Base-by-base conservation (phyloP, 768 basidiomycete genomes). In the Rhodotorula graminis region DNA sequence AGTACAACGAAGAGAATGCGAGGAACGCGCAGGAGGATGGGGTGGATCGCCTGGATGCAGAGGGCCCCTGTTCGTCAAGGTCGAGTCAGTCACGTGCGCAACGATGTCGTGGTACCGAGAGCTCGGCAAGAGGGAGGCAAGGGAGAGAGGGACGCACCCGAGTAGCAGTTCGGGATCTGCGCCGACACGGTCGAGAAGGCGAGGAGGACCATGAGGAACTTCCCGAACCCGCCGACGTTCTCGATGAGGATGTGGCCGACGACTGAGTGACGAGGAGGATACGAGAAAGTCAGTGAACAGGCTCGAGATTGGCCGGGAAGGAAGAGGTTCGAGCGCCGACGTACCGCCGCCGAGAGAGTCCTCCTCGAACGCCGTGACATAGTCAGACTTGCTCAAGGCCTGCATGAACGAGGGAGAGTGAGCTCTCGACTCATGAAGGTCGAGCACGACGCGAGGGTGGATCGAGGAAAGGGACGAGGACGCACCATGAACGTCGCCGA, bases 191-290 rank as follows among this genome's bases (percentile, higher is more conserved):
- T 69, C n/a, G 66, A 61, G 37, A 76, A 78, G 23, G 84, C 84
- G 33, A 85, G 81, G 40, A 85, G 66, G 61, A 84, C 82, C 37
- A 84, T 80, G 63, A 84, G 79, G 80, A 85, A 85, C 53, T 82
- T 82, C 50, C 84, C 84, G 66, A 82, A 82, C 18, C 82, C 82
- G 37, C 65, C 73, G 33, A 52, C 56, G 42, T 55, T 55, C 2
- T 11, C 0, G 6, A 25, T 55, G 4, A 85, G 78, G 16, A 85
- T 83, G 58, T 84, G 80, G 0, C 82, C 82, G 27, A 85, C 73
- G 40, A 86, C 78, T 52, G 50, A n/a, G n/a, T n/a, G n/a, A n/a
- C 19, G 19, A 1, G 47, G 1, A 9, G 19, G 47, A 18, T 23
- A 19, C 16, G 47, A 9, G 47, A 21, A 46, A 14, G 19, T 46